Evolutionary conservation across 495 filamentous ascomycete genomes (phyloP), one percentile per base, ranked within the genome.

Genomic region (Geoglossum glabrum): DNA sequence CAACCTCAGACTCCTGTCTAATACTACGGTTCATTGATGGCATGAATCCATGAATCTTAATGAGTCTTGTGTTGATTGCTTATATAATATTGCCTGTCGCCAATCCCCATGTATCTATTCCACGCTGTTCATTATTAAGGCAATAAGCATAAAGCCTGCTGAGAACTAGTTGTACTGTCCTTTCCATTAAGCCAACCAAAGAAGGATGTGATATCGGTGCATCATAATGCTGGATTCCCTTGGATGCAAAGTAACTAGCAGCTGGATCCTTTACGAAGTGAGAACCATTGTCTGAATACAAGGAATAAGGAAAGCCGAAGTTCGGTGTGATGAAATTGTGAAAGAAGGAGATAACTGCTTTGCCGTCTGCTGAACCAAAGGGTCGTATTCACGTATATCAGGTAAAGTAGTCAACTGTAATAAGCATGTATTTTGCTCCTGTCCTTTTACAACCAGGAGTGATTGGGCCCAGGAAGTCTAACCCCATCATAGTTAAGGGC

Each of bases 241-340:
- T 56, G 13, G 2, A 7, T 27, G 17, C 17, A 30, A 25, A 56
- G 54, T 6, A 33, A 27, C 17, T 13, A 10, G 11, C 15, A 11
- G 33, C 33, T 8, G 9, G 21, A 1, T 4, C 1, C 13, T 27
- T 27, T 7, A 25, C 10, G 21, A 56, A 56, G 33, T 56, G 54
- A 34, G 25, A 11, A 19, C 54, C 25, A 56, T 56, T 56, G 11
- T 56, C 34, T 55, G 54, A 7, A 56, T 56, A 56, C 2, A 56
- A 1, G n/a, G 23, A 3, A 2, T 11, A 13, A 5, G 54, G 54
- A 11, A 7, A 56, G n/a, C 34, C 25, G n/a, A 56, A 56, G 5
- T 7, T 13, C 21, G 30, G 25, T 7, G 13, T 17, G 2, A 52
- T 2, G 13, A 27, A 52, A 3, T 26, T 19, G 9, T 31, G 3